Conservation (phyloP, 2,329 filamentous ascomycete genomes). For the Colletotrichum cuscutae region DNA sequence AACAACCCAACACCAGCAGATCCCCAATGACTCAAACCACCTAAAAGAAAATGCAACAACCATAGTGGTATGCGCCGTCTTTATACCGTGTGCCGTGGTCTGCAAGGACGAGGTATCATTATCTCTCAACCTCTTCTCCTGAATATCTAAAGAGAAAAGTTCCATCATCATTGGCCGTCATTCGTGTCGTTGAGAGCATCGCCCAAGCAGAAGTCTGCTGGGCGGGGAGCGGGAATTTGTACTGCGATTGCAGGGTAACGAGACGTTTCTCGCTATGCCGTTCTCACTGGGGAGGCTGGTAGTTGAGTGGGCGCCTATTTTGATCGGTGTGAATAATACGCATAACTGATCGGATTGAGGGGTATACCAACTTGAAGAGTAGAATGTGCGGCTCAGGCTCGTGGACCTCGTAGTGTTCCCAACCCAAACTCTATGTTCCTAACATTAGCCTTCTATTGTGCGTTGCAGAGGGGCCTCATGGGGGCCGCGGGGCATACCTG, state of each 20-base stretch:
- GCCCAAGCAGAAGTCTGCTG: conserved; percentile 21
- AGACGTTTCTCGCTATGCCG: conserved; percentile 19
- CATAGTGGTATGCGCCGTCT: conserved; percentile 33
- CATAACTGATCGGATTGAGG: neutral
- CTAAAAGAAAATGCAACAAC: conserved; percentile 35
- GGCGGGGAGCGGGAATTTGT: conserved; percentile 20
- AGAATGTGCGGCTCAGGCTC: conserved; percentile 98
- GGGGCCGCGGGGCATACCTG: conserved; percentile 71
- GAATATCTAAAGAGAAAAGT: conserved; percentile 37
- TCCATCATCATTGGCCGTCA: conserved; percentile 38
- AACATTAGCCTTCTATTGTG: conserved; percentile 10
- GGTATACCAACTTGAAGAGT: conserved; percentile 88
- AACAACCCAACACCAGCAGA: conserved; percentile 32
- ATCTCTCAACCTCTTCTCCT: conserved; percentile 32
- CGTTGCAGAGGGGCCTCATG: neutral
- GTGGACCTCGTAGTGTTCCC: conserved; percentile 99
- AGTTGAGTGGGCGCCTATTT: conserved; percentile 82
- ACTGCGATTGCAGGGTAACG: conserved; percentile 30
- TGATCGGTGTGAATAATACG: neutral
- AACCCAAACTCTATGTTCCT: conserved; percentile 84
- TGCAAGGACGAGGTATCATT: conserved; percentile 31
- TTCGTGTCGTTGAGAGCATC: conserved; percentile 33
- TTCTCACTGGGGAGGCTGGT: conserved; percentile 75
- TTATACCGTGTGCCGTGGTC: conserved; percentile 28
- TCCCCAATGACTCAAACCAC: conserved; percentile 31